phyloP scores from a whole-genome alignment of 2,329 filamentous ascomycete species.

The Colletotrichum navitas region DNA sequence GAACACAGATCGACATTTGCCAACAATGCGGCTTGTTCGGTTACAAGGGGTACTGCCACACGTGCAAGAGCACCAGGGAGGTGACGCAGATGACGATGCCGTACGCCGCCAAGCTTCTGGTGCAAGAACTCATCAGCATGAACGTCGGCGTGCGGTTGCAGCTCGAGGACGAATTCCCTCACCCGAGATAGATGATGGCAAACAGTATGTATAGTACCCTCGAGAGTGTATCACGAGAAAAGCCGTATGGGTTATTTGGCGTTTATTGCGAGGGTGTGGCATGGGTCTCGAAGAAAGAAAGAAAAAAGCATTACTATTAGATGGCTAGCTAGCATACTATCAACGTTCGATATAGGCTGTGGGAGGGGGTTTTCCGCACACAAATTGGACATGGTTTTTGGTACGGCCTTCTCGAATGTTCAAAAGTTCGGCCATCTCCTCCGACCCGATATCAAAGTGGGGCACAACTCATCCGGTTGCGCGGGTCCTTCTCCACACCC shows the following conservation, averaged over 20 bases:
- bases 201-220: constrained; percentile 31
- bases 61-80: constrained; percentile 85
- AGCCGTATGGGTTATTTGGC: constrained; percentile 20
- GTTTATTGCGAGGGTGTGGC: constrained; percentile 31
- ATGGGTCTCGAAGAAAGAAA: constrained; percentile 14
- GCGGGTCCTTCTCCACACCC: constrained; percentile 32
- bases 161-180: constrained; percentile 93
- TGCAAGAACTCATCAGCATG: constrained; percentile 98
- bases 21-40: constrained; percentile 95
- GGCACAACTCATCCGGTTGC: constrained; percentile 3
- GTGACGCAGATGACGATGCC: constrained; percentile 96
- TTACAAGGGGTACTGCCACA: constrained; percentile 94
- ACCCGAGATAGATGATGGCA: constrained; percentile 60
- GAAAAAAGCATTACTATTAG: neutral
- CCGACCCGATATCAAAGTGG: constrained; percentile 22
- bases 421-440: constrained; percentile 1
- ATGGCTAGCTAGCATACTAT: constrained; percentile 26
- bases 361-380: neutral
- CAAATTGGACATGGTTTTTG: neutral
- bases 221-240: constrained; percentile 16
- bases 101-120: constrained; percentile 94
- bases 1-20: constrained; percentile 92
- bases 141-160: constrained; percentile 95
- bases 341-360: constrained; percentile 7
- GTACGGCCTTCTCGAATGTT: neutral